Evolutionary conservation across 257 asterid species (phyloP), one percentile per base, ranked within the genome.

Genomic region (Solanum pimpinellifolium): DNA sequence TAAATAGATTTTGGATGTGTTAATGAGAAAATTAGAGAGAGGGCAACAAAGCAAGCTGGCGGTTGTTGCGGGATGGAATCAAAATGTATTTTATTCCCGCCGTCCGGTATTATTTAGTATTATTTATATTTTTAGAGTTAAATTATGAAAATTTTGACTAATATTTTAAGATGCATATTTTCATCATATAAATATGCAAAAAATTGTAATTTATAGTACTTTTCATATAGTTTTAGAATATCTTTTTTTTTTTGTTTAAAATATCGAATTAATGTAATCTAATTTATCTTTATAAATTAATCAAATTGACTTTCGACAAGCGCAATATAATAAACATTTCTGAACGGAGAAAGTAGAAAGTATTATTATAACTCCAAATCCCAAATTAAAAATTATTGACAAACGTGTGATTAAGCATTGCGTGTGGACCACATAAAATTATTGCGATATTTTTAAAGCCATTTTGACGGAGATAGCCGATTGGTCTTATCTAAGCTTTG

Each of bases 231-330:
- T 33, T 33, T 33, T 33, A 33, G 5, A 33, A 33, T 33, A 33
- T 33, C 0, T 33, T 4, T 0, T 33, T 33, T 33, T 3, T 3
- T 33, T 33, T 33, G 1, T 33, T 33, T 33, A 33, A 33, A 33
- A 33, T 33, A 33, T 33, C 1, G 0, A 33, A 33, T 33, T 33
- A 33, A 33, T 3, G 1, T 4, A 0, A 33, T 33, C 35, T 33
- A 33, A 33, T 33, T 33, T 33, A 4, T 0, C 5, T 33, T 33
- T 33, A 33, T 3, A 33, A 4, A 33, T 3, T 33, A 4, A 33
- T 33, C 5, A 4, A 33, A 4, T 33, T 33, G 1, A 33, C 1
- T 33, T 33, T 33, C 1, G 0, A 3, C 5, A 3, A 33, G 5
- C 35, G 5, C 5, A 33, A 33, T 1, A 33, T 33, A 0, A 33